Conservation (phyloP, 2,329 filamentous ascomycete genomes). For the Penicillium paneum region DNA sequence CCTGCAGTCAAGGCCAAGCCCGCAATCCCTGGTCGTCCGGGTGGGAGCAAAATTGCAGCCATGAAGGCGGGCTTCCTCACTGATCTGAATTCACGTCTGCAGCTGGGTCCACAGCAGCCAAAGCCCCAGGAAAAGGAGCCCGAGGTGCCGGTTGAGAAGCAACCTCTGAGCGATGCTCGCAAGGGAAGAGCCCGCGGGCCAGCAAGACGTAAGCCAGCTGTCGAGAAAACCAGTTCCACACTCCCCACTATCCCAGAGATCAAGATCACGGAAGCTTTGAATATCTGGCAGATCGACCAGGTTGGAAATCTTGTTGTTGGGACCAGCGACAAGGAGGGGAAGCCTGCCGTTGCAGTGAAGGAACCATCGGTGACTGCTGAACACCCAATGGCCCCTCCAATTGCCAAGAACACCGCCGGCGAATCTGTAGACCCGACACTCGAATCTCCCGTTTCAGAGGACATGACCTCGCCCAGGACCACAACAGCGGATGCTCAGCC, state of each 20-base stretch:
- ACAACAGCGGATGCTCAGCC: conserved; percentile 3
- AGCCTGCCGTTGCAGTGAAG: conserved; percentile 10
- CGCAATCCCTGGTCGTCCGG: conserved; percentile 71
- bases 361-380: conserved; percentile 11
- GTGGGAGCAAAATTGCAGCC: conserved; percentile 82
- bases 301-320: conserved; percentile 37
- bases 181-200: conserved; percentile 89
- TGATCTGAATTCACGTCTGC: conserved; percentile 84
- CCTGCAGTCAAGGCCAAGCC: conserved; percentile 68
- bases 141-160: conserved; percentile 65
- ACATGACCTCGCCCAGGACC: conserved; percentile 2
- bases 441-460: conserved; percentile 9
- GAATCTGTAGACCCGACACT: conserved; percentile 34
- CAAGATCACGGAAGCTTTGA: conserved; percentile 40
- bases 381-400: conserved; percentile 26
- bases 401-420: conserved; percentile 36
- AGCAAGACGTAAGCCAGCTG: conserved; percentile 66
- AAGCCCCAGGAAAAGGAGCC: conserved; percentile 69
- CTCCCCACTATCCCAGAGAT: conserved; percentile 38
- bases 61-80: conserved; percentile 89
- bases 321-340: conserved; percentile 12
- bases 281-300: conserved; percentile 39
- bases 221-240: conserved; percentile 52
- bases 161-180: conserved; percentile 79
- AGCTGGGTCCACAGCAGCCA: conserved; percentile 74